These are phyloP conservation scores for Bruguiera parviflora DNA, from an alignment of 345 rosid species.

Conservation along the genomic window DNA sequence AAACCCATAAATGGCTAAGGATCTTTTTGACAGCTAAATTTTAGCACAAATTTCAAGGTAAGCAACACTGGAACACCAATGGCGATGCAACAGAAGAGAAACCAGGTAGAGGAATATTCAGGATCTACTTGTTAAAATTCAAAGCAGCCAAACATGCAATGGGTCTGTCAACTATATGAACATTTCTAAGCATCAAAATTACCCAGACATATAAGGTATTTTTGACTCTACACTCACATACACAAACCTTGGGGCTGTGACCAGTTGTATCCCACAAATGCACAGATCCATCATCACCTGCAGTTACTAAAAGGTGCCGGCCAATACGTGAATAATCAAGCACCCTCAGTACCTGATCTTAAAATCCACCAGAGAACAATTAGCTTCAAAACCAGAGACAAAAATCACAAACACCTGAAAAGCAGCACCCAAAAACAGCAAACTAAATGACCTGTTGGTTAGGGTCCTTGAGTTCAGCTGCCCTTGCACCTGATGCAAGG, in stretches of 20 bases:
- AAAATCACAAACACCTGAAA: slow-evolving; percentile 19
- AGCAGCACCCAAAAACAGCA: slow-evolving; percentile 21
- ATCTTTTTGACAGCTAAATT: neutral
- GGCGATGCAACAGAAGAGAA: neutral
- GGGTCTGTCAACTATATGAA: slow-evolving; percentile 2
- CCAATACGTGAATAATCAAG: slow-evolving; percentile 89
- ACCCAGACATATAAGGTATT: neutral
- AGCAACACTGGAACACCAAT: neutral
- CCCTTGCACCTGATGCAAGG: slow-evolving; percentile 89
- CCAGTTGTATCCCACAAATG: slow-evolving; percentile 97
- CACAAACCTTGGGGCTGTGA: slow-evolving; percentile 75
- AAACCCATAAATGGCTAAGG: neutral
- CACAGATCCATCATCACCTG: slow-evolving; percentile 97
- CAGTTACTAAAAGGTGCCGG: slow-evolving; percentile 87
- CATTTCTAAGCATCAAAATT: slow-evolving; percentile 2
- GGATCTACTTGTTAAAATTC: neutral
- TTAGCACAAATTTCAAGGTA: neutral
- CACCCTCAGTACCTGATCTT: slow-evolving; percentile 96
- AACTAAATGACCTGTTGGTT: slow-evolving; percentile 75
- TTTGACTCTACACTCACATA: neutral
- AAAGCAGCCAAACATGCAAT: neutral
- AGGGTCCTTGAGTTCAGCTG: slow-evolving; percentile 92
- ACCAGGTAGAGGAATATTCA: neutral
- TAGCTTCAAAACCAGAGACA: slow-evolving; percentile 33
- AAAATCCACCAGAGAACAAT: slow-evolving; percentile 40